Evolutionary conservation across 2,329 filamentous ascomycete species (phyloP), one percentile per base, ranked within the genome.

Genomic region (Botryotinia globosa): DNA sequence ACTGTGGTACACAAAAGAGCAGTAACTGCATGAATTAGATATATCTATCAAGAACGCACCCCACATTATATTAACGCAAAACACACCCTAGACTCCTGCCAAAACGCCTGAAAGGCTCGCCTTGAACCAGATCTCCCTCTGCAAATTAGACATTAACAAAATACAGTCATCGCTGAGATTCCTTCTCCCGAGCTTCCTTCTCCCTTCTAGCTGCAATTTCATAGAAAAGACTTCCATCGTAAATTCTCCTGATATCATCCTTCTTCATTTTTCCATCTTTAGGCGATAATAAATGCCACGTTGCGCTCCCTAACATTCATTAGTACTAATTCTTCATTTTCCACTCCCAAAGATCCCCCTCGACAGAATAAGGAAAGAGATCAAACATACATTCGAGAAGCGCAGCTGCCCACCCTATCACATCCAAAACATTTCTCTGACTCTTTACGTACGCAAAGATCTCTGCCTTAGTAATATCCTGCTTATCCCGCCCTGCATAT

Each of bases 261-360:
- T 90, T 90, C 77, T 80, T 83, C 80, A 89, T 84, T 68, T 82
- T 81, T 0, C 87, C 87, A 77, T 90, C 86, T 58, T 84, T 83
- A 0, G 87, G 87, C 85, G 85, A 86, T 9, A 88, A 80, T 62
- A 90, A 80, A 25, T 88, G 76, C 72, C 86, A 88, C 0, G 85
- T 85, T 0, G 85, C 85, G 4, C 83, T 76, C 83, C 84, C 84
- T 83, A 34, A 22, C 45, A 18, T n/a, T 14, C 2, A 56, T 54
- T 44, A 64, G 32, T 18, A 72, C 22, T 22, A 22, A n/a, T n/a
- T 2, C 32, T 20, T 25, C n/a, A 64, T 0, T 18, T 8, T 22
- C 29, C 2, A 63, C 16, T 1, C 37, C n/a, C 37, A 44, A 29
- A 2, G 12, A 16, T 12, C 2, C 16, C 16, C n/a, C 16, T 29